Evolutionary conservation across 345 rosid species (phyloP), one percentile per base, ranked within the genome.

Genomic region (Balakata baccata): DNA sequence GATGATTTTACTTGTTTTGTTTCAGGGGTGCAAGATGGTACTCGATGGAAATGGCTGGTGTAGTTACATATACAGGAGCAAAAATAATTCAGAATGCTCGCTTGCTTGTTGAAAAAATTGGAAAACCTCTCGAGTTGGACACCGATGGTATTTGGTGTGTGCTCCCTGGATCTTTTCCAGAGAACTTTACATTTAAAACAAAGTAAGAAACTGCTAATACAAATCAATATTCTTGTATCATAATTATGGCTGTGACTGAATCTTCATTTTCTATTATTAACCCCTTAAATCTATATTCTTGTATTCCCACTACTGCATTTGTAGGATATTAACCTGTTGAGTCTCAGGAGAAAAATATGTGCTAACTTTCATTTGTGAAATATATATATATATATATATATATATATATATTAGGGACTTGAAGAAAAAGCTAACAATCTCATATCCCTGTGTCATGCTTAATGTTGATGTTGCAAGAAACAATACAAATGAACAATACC

Each of bases 31-130:
- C 98, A 80, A 90, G 98, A 84, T 92, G 98, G 98, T 94, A 92
- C 84, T 94, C 98, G 23, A 94, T 92, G 98, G 98, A 94, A 88
- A 94, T 94, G 98, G 98, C 98, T 77, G 97, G 98, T 77, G 98
- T 92, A 63, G 98, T 94, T 78, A 94, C 98, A 34, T 92, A 94
- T 80, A 94, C 98, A 70, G 98, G 98, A 76, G 98, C 97, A 79
- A 94, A 94, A 87, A 94, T 94, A 63, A 94, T 94, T 77, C 98
- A 94, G 82, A 92, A 92, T 85, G 98, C 98, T 74, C 93, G 89
- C 67, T 81, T 92, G 81, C 97, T 94, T 71, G 86, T 94, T 80
- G 95, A 94, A 68, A 88, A 87, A 85, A 94, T 94, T 81, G 98
- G 98, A 81, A 94, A 89, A 81, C 98, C 98, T 64, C 97, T 94